Base-by-base conservation (phyloP, 352 stramenopile species). In the Phytophthora ohioensis region DNA sequence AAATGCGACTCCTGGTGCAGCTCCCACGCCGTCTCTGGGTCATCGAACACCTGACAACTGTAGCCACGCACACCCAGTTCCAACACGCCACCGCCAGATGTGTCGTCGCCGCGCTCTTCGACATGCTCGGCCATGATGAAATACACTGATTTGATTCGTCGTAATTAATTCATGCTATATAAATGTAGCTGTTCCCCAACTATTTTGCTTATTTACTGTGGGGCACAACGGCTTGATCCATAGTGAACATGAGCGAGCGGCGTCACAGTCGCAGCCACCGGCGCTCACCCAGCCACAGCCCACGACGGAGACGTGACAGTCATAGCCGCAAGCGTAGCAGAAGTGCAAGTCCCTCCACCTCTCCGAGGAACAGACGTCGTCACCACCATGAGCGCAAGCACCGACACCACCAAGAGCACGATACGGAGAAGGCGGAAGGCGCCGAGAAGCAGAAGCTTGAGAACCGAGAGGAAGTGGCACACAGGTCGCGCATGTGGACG, bases 1-100 rank as follows among this genome's bases (percentile, higher is more conserved):
- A 91, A 54, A 54, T 91, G 83, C 55, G 71, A 68, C 61, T 91
- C 83, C 32, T 78, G 58, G 41, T 90, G 83, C 61, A 91, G 56
- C 34, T 62, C 62, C 81, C 81, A 90, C 10, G 83, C 83, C 15
- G 55, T 64, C 32, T 73, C 49, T 4, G 80, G 64, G 21, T 90
- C 78, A 17, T 85, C 71, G 31, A 91, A 91, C 13, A 90, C 52
- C 46, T 81, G 71, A 32, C 78, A 85, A 31, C 70, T 67, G 63
- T 88, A 90, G 3, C 78, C 80, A 35, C 84, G 78, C 38, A 88
- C 70, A 11, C 74, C 84, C 45, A 87, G 74, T 43, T 72, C 61
- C 35, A 88, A 56, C 13, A 63, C 39, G 35, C 72, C 57, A 13
- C n/a, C 5, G 1, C 53, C 53, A 51, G 46, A 39, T 13, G 5